A percentile compares a stretch with the other conserved stretches of the same genome.
Evolutionary conservation across 2,329 filamentous ascomycete species (phyloP).

Genomic region (Myrmaecium sp.): DNA sequence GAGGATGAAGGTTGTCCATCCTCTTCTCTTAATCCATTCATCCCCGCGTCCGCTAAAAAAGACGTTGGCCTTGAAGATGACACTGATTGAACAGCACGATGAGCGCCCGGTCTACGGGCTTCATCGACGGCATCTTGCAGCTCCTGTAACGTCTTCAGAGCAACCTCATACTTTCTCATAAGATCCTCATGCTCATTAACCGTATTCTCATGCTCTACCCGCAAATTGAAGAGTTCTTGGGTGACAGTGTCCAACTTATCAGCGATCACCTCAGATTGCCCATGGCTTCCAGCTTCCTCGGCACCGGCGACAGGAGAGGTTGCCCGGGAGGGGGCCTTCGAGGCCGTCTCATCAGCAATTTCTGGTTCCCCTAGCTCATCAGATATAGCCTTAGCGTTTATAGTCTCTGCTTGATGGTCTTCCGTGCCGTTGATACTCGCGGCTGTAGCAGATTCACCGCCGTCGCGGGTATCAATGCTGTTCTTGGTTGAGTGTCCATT

Average conservation of each 20-base stretch:
- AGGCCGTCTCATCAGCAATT: neutral
- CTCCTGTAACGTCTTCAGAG: conserved; percentile 63
- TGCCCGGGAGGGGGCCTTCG: neutral
- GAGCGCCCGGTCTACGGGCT: conserved; percentile 39
- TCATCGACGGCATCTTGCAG: conserved; percentile 77
- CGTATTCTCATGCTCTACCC: conserved; percentile 76
- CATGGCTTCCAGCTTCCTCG: conserved; percentile 47
- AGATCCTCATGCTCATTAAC: conserved; percentile 67
- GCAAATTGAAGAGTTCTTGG: conserved; percentile 79
- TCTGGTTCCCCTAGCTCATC: no score
- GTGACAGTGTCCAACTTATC: conserved; percentile 87
- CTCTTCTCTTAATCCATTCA: conserved; percentile 50
- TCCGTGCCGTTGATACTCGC: neutral
- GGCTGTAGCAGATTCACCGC: neutral
- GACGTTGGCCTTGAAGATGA: conserved; percentile 50
- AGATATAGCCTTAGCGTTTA: no score
- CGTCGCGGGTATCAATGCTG: neutral
- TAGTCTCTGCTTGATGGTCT: conserved; percentile 2
- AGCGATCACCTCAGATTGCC: conserved; percentile 69
- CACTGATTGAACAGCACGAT: conserved; percentile 31
- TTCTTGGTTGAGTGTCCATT: conserved; percentile 20
- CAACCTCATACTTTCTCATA: conserved; percentile 79
- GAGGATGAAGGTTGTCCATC: conserved; percentile 57
- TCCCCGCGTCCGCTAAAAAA: conserved; percentile 67
- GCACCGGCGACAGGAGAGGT: conserved; percentile 4